Conservation (phyloP, 2,329 filamentous ascomycete genomes). For the Metarhizium anisopliae region DNA sequence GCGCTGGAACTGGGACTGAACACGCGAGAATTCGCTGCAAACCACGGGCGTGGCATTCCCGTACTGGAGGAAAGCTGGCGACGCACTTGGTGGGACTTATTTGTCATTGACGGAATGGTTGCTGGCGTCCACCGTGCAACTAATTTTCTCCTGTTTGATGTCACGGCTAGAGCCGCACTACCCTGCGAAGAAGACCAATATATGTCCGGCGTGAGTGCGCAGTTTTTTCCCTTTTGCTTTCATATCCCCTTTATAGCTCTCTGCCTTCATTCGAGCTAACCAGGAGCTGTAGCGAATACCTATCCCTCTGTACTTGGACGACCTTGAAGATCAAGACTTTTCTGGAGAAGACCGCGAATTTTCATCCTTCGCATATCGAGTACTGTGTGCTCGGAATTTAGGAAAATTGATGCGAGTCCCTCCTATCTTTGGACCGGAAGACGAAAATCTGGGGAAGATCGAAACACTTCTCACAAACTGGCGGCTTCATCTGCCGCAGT, state of each 20-base stretch:
- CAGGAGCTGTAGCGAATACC: slow-evolving; percentile 40
- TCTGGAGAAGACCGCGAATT: slow-evolving; percentile 60
- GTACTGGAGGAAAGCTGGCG: slow-evolving; percentile 76
- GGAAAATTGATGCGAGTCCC: slow-evolving; percentile 61
- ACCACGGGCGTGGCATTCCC: slow-evolving; percentile 54
- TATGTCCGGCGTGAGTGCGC: slow-evolving; percentile 40
- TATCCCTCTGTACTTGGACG: slow-evolving; percentile 53
- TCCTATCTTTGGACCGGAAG: slow-evolving; percentile 41
- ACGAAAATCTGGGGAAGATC: slow-evolving; percentile 42
- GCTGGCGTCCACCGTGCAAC: slow-evolving; percentile 69
- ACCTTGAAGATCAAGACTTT: slow-evolving; percentile 72
- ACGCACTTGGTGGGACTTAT: slow-evolving; percentile 84
- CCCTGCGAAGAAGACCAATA: slow-evolving; percentile 80
- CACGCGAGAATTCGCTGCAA: slow-evolving; percentile 53
- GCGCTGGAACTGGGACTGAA: slow-evolving; percentile 73
- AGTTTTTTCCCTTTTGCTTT: not conserved
- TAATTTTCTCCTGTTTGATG: slow-evolving; percentile 59
- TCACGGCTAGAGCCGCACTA: slow-evolving; percentile 59
- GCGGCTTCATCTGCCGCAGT: slow-evolving; percentile 66
- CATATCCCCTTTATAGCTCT: not conserved
- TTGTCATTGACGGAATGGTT: slow-evolving; percentile 75
- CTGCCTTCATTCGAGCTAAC: slow-evolving; percentile 2
- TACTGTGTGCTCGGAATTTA: slow-evolving; percentile 71
- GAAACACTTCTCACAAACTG: slow-evolving; percentile 58
- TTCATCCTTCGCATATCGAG: slow-evolving; percentile 78